phyloP scores from a whole-genome alignment of 2,329 filamentous ascomycete species.

The Zalaria sp. region DNA sequence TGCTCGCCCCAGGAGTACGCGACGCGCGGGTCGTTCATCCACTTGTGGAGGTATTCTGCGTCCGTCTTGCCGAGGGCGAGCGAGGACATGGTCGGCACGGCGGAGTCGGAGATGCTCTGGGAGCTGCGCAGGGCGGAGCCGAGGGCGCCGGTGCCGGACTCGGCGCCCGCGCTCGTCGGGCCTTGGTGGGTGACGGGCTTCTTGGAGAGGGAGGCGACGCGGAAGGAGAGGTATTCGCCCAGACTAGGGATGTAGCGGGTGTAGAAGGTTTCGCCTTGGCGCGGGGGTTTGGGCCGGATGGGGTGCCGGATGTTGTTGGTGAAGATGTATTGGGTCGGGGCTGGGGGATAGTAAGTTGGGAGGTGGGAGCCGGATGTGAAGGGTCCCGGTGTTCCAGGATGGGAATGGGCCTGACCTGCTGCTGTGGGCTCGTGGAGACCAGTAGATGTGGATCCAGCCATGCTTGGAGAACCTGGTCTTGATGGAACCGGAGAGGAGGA shows the following conservation, averaged over 20 bases:
- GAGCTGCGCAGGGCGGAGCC: conserved; percentile 19
- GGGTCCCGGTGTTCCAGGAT: conserved; percentile 40
- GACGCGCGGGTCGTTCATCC: conserved; percentile 81
- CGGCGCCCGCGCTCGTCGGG: conserved; percentile 39
- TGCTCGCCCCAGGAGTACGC: conserved; percentile 69
- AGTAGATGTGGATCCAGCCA: background rate
- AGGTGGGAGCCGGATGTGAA: conserved; percentile 75
- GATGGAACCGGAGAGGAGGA: conserved; percentile 27
- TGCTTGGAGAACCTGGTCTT: conserved; percentile 5
- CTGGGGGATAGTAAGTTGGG: conserved; percentile 80
- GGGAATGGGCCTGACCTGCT: conserved; percentile 9
- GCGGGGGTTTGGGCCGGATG: conserved; percentile 71
- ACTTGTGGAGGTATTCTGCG: conserved; percentile 59
- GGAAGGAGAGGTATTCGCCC: conserved; percentile 75
- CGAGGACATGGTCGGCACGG: conserved; percentile 17
- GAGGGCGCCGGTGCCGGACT: conserved; percentile 6
- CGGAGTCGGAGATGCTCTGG: conserved; percentile 34
- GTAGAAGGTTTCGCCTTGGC: conserved; percentile 86
- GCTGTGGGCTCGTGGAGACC: background rate
- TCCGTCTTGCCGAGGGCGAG: conserved; percentile 33
- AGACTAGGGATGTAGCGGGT: conserved; percentile 71
- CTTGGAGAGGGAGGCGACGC: conserved; percentile 59
- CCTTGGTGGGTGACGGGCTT: conserved; percentile 52
- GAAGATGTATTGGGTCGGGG: conserved; percentile 66
- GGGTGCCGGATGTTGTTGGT: conserved; percentile 74